Conservation (phyloP, 495 filamentous ascomycete genomes). For the Lindgomyces ingoldianus region DNA sequence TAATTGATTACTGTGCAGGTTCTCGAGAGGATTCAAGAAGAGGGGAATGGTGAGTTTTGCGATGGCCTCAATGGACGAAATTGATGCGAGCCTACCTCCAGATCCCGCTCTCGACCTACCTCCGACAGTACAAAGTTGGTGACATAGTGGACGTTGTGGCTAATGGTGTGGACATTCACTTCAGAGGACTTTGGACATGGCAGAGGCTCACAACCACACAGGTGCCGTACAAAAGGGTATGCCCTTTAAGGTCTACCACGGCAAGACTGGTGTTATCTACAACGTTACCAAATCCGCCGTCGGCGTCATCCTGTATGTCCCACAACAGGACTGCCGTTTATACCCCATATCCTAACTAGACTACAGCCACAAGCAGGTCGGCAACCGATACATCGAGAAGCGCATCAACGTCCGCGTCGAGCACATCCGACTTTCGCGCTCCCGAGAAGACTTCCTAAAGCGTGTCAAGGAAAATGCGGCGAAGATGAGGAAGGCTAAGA, state of each 20-base stretch:
- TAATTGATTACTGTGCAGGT: slow-evolving; percentile 43
- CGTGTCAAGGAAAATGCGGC: slow-evolving; percentile 94
- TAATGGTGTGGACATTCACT: slow-evolving; percentile 30
- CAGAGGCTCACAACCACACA: slow-evolving; percentile 33
- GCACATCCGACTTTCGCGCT: slow-evolving; percentile 91
- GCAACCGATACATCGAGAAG: slow-evolving; percentile 99
- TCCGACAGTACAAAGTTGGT: slow-evolving; percentile 83
- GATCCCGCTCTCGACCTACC: slow-evolving; percentile 90
- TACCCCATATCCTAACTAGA: slow-evolving; percentile 4
- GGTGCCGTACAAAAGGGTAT: slow-evolving; percentile 56
- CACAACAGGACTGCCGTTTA: background rate
- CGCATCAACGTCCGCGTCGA: slow-evolving; percentile 97
- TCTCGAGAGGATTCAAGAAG: slow-evolving; percentile 89
- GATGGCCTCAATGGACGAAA: slow-evolving; percentile 60
- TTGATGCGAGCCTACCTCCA: slow-evolving; percentile 67
- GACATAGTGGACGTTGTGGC: slow-evolving; percentile 31
- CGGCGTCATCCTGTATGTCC: slow-evolving; percentile 76
- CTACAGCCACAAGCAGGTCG: slow-evolving; percentile 81
- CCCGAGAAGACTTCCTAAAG: slow-evolving; percentile 89
- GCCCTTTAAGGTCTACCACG: slow-evolving; percentile 99
- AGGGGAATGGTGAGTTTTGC: slow-evolving; percentile 86
- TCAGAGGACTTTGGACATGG: background rate
- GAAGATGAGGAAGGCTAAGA: slow-evolving; percentile 89
- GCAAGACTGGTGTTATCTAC: slow-evolving; percentile 97
- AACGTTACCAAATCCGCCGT: slow-evolving; percentile 96